Base-by-base conservation (phyloP, 495 filamentous ascomycete species). In the Hypoxylon cercidicola region DNA sequence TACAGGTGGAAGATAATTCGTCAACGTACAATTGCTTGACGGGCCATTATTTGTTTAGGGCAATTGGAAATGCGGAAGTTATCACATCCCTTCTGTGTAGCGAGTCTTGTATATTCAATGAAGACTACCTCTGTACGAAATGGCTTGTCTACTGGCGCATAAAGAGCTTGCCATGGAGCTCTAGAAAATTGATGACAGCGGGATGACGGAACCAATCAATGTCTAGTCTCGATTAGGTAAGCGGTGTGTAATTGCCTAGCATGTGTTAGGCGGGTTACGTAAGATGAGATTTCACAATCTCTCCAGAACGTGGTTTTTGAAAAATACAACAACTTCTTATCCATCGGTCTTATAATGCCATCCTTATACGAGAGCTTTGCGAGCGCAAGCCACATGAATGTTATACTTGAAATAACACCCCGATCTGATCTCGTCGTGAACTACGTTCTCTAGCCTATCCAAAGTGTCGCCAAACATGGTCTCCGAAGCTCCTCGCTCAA, bases 11-110 rank as follows among this genome's bases (percentile, higher is more conserved):
- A 15, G 12, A 13, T 49, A 40, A 16, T 58, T 32, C 39, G 1
- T 15, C n/a, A 41, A 70, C 67, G 4, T 71, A 73, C 71, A 19
- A 73, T 32, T 60, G 68, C 60, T 69, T 65, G 60, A 51, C 65
- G 71, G 35, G 71, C 54, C 71, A 73, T 73, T 19, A 37, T 55
- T 54, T 4, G 25, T 58, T 34, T n/a, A n/a, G 11, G 28, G 34
- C 37, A 30, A 13, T 25, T 12, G 16, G 41, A 7, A 40, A 18
- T 23, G 41, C 34, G 21, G 32, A 20, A 16, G 9, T 21, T 35
- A 52, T 62, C 23, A 43, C 43, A 68, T 60, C 20, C 23, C 59
- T 5, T 46, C 30, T 39, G 43, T 5, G 11, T 32, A 60, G 39
- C 15, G 13, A 41, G 18, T 55, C 35, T 58, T 9, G 18, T 6